Base-by-base conservation (phyloP, 169 alveolate species). In the Babesia bovis region DNA sequence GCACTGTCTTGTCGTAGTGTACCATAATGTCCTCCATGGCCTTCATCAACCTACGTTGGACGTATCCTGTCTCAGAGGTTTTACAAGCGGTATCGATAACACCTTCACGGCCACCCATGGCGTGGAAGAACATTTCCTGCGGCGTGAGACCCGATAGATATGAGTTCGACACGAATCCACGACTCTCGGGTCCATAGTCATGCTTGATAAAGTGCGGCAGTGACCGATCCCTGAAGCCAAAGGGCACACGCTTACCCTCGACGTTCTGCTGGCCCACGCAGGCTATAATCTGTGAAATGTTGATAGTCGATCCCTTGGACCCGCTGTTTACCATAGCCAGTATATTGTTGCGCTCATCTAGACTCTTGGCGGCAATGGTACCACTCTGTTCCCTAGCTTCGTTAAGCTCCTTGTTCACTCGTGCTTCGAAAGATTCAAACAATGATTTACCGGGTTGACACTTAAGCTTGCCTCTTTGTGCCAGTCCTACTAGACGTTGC, bases 21-120 rank as follows among this genome's bases (percentile, higher is more conserved):
- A 96, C 99, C 98, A 95, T 96, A 50, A 98, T 97, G 74, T 97
- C 99, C 84, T 98, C 99, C 94, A 98, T 95, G 44, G 99, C 99
- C 89, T 98, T 98, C 81, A 97, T 97, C 65, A 98, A 85, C 25
- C 99, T 94, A 51, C 99, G 94, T 85, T 98, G 99, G 85, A 98
- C 98, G 86, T 98, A 98, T 52, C 99, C 99, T 13, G 99, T 98
- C 89, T 97, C 99, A 25, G 99, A 93, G 33, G 99, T 98, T 78
- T 98, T 98, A 63, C 99, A 98, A 19, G 99, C 99, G 21, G 99
- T 98, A 90, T 98, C 99, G 59, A 98, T 98, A 36, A 98, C 96
- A 49, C 99, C 99, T 85, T 98, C 99, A 84, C 99, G 91, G 33
- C 99, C 99, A 52, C 99, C 99, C 99, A 98, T 98, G 50, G 99